These are phyloP conservation scores for Thalassiosira livingstoniorum DNA, from an alignment of 352 stramenopile species.

Conservation along the genomic window DNA sequence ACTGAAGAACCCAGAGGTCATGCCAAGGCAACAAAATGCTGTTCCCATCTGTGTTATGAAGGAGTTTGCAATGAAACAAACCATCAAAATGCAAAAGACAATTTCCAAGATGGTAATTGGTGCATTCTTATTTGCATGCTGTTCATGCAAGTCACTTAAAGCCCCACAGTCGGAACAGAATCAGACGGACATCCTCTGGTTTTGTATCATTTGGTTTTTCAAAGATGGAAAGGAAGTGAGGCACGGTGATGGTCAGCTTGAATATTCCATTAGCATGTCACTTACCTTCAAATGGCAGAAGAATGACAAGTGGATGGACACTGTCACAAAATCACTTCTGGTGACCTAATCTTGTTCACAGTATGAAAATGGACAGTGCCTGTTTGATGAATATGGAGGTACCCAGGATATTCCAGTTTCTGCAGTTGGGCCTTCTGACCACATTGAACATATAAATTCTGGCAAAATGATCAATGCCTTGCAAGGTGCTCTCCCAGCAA, in stretches of 20 bases:
- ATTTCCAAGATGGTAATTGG: not conserved
- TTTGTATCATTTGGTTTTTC: slow-evolving; percentile 1
- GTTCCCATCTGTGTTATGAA: not conserved
- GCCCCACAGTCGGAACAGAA: not conserved
- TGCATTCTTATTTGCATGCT: slow-evolving; percentile 7
- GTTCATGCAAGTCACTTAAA: not conserved
- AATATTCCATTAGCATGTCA: not conserved
- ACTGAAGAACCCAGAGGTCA: not conserved
- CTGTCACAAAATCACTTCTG: not conserved
- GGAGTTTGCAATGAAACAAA: not conserved
- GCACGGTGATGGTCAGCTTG: not conserved
- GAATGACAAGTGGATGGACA: slow-evolving; percentile 6
- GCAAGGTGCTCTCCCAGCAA: not conserved
- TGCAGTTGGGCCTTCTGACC: not conserved
- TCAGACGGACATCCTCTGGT: not conserved
- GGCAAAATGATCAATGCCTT: not conserved
- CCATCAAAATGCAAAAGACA: not conserved
- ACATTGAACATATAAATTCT: slow-evolving; percentile 1
- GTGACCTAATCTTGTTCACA: not conserved
- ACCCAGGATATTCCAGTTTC: not conserved
- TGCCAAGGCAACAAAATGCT: not conserved
- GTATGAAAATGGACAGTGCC: not conserved
- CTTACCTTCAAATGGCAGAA: not conserved
- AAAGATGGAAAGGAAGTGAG: not conserved
- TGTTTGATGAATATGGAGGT: not conserved